Evolutionary conservation across 2,329 filamentous ascomycete genomes (phyloP).

Genomic region (Penicillium sp.): DNA sequence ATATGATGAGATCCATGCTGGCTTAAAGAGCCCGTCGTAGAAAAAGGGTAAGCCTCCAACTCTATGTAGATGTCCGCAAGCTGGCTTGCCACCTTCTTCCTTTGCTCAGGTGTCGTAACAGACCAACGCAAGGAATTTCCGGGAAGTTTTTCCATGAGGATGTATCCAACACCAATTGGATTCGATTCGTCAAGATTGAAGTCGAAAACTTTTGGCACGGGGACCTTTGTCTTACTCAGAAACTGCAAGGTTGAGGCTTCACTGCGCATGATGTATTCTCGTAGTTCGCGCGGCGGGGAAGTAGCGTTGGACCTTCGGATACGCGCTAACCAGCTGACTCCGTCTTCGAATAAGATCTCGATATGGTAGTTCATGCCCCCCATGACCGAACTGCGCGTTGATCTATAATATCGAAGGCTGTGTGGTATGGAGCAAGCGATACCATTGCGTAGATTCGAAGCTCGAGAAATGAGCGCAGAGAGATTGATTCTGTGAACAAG

Average conservation of each 20-base stretch:
- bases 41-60: conserved; percentile 39
- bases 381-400: conserved; percentile 40
- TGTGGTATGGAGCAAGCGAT: conserved; percentile 37
- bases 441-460: conserved; percentile 37
- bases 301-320: conserved; percentile 44
- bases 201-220: conserved; percentile 40
- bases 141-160: conserved; percentile 45
- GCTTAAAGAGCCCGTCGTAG: conserved; percentile 38
- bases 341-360: conserved; percentile 45
- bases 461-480: conserved; percentile 37
- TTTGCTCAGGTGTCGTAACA: conserved; percentile 34
- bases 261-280: conserved; percentile 36
- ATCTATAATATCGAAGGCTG: conserved; percentile 39
- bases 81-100: conserved; percentile 37
- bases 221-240: conserved; percentile 37
- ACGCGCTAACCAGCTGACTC: conserved; percentile 44
- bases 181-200: conserved; percentile 36
- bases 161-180: conserved; percentile 41
- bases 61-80: conserved; percentile 43
- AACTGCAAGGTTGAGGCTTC: conserved; percentile 46
- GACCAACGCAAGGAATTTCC: conserved; percentile 41
- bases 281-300: conserved; percentile 36
- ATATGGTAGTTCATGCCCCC: conserved; percentile 49
- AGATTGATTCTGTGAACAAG: conserved; percentile 40
- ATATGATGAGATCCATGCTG: conserved; percentile 27